These are phyloP conservation scores for Pleurotus eryngii DNA, from an alignment of 768 basidiomycete species.

Conservation along the genomic window DNA sequence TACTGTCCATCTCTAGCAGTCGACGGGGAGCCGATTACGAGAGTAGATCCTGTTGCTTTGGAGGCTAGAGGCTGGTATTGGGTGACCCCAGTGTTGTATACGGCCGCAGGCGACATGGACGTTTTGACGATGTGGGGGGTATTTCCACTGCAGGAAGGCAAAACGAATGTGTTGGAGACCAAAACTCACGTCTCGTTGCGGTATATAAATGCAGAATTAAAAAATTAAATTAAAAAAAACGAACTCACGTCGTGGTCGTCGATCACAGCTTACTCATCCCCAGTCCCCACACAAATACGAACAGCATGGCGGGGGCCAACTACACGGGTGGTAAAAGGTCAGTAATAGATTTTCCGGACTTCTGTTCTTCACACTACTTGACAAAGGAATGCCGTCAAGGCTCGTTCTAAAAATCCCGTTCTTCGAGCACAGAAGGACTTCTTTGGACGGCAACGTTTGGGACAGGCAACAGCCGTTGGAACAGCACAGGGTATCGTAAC, in stretches of 20 bases:
- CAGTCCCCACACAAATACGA: not conserved
- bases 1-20: slow-evolving; percentile 81
- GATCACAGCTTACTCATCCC: no score
- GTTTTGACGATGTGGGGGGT: not conserved
- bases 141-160: not conserved
- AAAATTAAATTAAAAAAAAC: no score
- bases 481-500: no score
- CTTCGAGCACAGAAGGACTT: slow-evolving; percentile 55
- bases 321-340: slow-evolving; percentile 77
- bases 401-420: slow-evolving; percentile 52
- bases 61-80: slow-evolving; percentile 17
- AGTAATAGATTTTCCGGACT: slow-evolving; percentile 2
- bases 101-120: slow-evolving; percentile 63
- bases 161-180: not conserved
- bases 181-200: not conserved
- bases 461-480: slow-evolving; percentile 9
- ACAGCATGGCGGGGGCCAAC: slow-evolving; percentile 60
- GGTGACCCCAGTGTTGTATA: slow-evolving; percentile 26
- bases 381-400: slow-evolving; percentile 54
- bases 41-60: slow-evolving; percentile 43
- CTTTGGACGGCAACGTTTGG: slow-evolving; percentile 59
- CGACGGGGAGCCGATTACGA: slow-evolving; percentile 75
- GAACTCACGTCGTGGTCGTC: no score
- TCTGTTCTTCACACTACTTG: not conserved
- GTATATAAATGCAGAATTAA: no score